Evolutionary conservation across 352 stramenopile genomes (phyloP).

Genomic region (Globisporangium nagaii): DNA sequence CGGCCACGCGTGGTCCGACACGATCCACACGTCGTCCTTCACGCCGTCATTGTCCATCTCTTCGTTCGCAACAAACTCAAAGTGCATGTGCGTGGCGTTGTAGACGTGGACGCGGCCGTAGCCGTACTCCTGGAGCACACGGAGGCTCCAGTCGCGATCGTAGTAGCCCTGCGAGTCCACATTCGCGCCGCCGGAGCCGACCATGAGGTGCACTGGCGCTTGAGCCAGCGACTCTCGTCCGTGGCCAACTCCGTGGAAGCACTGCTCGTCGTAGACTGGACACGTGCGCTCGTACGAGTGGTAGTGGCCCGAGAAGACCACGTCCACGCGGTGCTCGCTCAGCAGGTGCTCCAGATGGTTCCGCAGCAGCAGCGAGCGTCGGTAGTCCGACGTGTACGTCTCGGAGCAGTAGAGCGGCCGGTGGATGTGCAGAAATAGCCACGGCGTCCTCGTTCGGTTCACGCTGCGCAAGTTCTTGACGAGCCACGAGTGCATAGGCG

Average conservation of each 20-base stretch:
- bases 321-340: conserved; percentile 43
- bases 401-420: conserved; percentile 56
- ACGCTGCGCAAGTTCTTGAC: conserved; percentile 40
- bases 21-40: conserved; percentile 19
- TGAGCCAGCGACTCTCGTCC: conserved; percentile 19
- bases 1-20: conserved; percentile 43
- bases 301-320: conserved; percentile 55
- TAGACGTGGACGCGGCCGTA: conserved; percentile 55
- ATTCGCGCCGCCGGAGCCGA: conserved; percentile 37
- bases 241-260: conserved; percentile 18
- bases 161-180: conserved; percentile 36
- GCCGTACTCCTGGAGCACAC: conserved; percentile 14
- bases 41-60: conserved; percentile 9
- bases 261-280: conserved; percentile 44
- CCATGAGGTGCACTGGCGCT: conserved; percentile 47
- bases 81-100: conserved; percentile 44
- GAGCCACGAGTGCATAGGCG: conserved; percentile 44
- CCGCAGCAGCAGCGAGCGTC: conserved; percentile 32
- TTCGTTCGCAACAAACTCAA: conserved; percentile 43
- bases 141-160: conserved; percentile 6
- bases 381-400: conserved; percentile 30
- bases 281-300: conserved; percentile 64
- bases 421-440: conserved; percentile 59
- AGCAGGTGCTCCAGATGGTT: conserved; percentile 41
- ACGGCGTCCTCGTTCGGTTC: conserved; percentile 45